Evolutionary conservation across 2,329 filamentous ascomycete genomes (phyloP), one percentile per base, ranked within the genome.

Genomic region (Cadophora malorum): DNA sequence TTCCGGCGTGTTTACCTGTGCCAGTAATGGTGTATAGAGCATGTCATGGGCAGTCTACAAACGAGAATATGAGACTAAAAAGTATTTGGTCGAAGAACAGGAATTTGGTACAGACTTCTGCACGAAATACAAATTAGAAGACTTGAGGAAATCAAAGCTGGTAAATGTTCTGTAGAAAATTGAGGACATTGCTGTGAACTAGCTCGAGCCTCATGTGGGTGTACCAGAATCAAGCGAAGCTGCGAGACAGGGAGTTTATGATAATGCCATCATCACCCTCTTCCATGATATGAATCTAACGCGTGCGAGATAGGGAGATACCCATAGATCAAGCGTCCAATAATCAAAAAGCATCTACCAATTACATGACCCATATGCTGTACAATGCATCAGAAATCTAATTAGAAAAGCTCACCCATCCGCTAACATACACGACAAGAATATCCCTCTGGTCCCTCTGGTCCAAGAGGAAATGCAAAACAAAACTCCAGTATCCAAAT

Each of bases 1-100:
- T 31, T 86, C 90, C 1, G 87, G 88, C 1, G 87, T 92, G 0
- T 97, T 97, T 76, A 88, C 88, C 0, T 97, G 94, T 76, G 84
- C 83, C 16, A 86, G 81, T 71, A 93, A 93, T 72, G 91, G 87
- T 0, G 79, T 91, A 64, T 90, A 74, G 67, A 45, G n/a, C 14
- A 28, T 16, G 12, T 49, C 47, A 9, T 25, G 21, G 41, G 16
- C 21, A 50, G 35, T 21, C 12, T 25, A 38, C 35, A 4, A 38
- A 38, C 35, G 9, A 38, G 35, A 38, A 28, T 28, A 28, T 28
- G 28, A 28, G 5, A 28, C 28, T 28, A 28, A 28, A 28, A 28
- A 3, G 28, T 28, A 28, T 5, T 3, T 5, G 28, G 28, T 28
- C 28, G 28, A 28, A 28, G 28, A 28, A 28, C 28, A 28, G 28